A percentile compares a stretch with the other conserved stretches of the same genome.
Conservation (phyloP, 2,329 filamentous ascomycete species). For the Clarireedia monteithiana region DNA sequence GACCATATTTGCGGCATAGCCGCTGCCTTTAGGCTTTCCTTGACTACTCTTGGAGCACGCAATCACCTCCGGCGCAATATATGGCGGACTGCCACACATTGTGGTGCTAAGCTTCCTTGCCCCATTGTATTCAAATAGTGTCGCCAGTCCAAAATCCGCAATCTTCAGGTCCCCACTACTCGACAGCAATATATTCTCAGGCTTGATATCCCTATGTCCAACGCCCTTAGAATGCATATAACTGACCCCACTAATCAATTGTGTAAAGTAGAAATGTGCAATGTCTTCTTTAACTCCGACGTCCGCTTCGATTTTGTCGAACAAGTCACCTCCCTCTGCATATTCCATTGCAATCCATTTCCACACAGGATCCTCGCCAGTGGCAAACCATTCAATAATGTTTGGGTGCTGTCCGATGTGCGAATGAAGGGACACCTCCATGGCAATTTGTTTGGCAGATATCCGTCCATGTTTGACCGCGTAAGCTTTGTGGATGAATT, state of each 20-base stretch:
- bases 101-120: conserved; percentile 75
- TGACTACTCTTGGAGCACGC: conserved; percentile 38
- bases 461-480: conserved; percentile 84
- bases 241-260: conserved; percentile 81
- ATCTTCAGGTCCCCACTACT: conserved; percentile 82
- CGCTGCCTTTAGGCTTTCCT: conserved; percentile 46
- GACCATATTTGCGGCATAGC: conserved; percentile 69
- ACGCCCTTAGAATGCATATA: conserved; percentile 97
- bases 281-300: conserved; percentile 91
- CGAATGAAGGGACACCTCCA: conserved; percentile 86
- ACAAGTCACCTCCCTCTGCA: conserved; percentile 89
- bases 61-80: conserved; percentile 91
- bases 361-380: conserved; percentile 80
- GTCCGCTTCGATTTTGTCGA: conserved; percentile 99
- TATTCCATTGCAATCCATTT: conserved; percentile 98
- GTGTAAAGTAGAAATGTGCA: conserved; percentile 91
- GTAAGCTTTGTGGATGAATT: conserved; percentile 97
- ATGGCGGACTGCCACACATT: conserved; percentile 91
- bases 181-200: conserved; percentile 90
- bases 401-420: conserved; percentile 86
- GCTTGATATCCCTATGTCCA: conserved; percentile 85
- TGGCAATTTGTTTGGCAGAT: conserved; percentile 78
- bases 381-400: conserved; percentile 86
- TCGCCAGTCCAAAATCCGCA: conserved; percentile 93
- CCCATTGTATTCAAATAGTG: conserved; percentile 85